These are phyloP conservation scores for Pseudonitzschia multiseries DNA, from an alignment of 108 stramenopile genomes.

Conservation along the genomic window DNA sequence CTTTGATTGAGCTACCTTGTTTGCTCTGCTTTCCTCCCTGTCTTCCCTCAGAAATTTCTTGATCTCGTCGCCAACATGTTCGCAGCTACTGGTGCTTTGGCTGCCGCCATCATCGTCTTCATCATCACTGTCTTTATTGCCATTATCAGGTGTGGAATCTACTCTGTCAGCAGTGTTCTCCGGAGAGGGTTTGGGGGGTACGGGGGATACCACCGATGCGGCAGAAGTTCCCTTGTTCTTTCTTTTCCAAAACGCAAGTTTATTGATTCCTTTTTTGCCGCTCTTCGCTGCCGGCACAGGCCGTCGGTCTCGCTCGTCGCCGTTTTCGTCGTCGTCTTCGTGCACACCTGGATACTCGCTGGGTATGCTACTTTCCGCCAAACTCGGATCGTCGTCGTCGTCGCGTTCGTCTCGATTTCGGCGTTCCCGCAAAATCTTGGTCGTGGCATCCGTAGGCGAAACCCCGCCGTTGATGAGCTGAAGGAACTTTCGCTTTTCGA, in stretches of 20 bases:
- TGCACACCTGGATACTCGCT: not conserved
- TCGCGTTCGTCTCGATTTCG: not conserved
- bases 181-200: not conserved
- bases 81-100: constrained; percentile 9
- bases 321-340: constrained; percentile 12
- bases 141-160: constrained; percentile 39
- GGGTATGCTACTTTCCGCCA: not conserved
- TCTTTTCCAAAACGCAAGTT: constrained; percentile 5
- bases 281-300: constrained; percentile 2
- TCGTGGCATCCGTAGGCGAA: constrained; percentile 41
- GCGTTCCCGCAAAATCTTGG: constrained; percentile 41
- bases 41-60: constrained; percentile 1
- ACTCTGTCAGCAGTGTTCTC: not conserved
- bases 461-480: constrained; percentile 66
- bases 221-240: not conserved
- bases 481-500: constrained; percentile 78
- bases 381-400: constrained; percentile 22
- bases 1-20: not conserved
- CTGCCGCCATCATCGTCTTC: constrained; percentile 37
- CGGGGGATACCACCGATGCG: not conserved
- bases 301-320: not conserved
- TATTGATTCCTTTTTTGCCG: not conserved
- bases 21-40: not conserved
- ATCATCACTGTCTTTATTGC: not conserved
- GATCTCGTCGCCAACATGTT: constrained; percentile 2